Base-by-base conservation (phyloP, 2,329 filamentous ascomycete genomes). In the Aspergillus sp. region DNA sequence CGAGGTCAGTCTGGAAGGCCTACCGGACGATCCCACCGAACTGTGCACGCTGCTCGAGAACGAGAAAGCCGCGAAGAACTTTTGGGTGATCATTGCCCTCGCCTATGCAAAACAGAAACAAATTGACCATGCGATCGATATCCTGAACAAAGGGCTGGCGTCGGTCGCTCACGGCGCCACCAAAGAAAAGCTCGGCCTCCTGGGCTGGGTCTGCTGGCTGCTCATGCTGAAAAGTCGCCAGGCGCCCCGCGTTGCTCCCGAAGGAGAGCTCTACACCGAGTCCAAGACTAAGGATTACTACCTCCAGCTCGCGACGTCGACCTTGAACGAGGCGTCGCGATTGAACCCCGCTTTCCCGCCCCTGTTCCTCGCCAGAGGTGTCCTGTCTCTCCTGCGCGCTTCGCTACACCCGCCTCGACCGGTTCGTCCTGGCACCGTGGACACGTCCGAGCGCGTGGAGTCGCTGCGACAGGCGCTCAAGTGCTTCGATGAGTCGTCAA, bases 71-170 rank as follows among this genome's bases (percentile, higher is more conserved):
- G 88, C 90, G 34, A 91, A 93, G 65, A 90, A 87, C 48, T 95
- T 95, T 63, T 99, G 95, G 95, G 93, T 99, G 80, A 93, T 91
- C n/a, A 94, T 97, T 60, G 89, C 95, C 40, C 81, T 97, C 54
- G 93, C 93, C 45, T 99, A 99, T 68, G 93, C 94, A 38, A 99
- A 97, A 76, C 91, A 96, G 76, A 87, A 88, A 68, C 96, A 96
- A 76, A 84, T 94, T 57, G 92, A 97, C 68, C 89, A 94, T 75
- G 85, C 85, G 47, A 82, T 88, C 55, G 84, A 87, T 57, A 85
- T 88, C 50, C 72, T 88, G 61, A 84, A 86, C 46, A 88, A 89
- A 64, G 91, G 89, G 45, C 79, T 90, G 62, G 81, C 82, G 55
- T 89, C 88, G 62, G 85, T 91, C 64, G 81, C 80, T 51, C 85